A percentile compares a stretch with the other conserved stretches of the same genome.
phyloP scores from a whole-genome alignment of 2,329 filamentous ascomycete species.

The Thielaviopsis musarum region DNA sequence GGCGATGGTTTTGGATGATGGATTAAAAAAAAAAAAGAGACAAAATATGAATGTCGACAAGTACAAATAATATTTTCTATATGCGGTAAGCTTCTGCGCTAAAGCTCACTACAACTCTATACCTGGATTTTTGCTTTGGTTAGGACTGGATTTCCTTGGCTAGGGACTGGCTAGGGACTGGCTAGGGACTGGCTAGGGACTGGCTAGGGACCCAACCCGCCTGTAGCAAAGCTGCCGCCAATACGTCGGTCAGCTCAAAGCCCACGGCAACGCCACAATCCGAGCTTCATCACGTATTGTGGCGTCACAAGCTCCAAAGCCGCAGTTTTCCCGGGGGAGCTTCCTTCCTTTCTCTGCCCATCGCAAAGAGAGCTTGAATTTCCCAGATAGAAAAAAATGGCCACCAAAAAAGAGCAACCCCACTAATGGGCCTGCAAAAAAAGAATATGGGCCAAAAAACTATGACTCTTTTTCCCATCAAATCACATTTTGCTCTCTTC shows the following conservation, averaged over 20 bases:
- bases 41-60: background rate
- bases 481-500: conserved; percentile 5
- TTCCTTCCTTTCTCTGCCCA: background rate
- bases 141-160: too few species aligned
- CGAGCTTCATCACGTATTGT: background rate
- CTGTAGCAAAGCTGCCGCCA: background rate
- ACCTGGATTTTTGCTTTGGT: background rate
- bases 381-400: background rate
- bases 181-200: too few species aligned
- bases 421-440: background rate
- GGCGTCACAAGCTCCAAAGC: background rate
- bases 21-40: background rate
- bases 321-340: background rate
- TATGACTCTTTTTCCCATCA: conserved; percentile 11
- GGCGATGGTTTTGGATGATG: background rate
- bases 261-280: too few species aligned
- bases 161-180: too few species aligned
- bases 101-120: background rate
- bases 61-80: background rate
- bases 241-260: too few species aligned
- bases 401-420: conserved; percentile 1
- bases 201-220: too few species aligned
- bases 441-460: conserved; percentile 2
- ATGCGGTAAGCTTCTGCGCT: background rate
- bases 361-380: background rate